These are phyloP conservation scores for Grammothele lineata DNA, from an alignment of 768 basidiomycete species.

Conservation along the genomic window DNA sequence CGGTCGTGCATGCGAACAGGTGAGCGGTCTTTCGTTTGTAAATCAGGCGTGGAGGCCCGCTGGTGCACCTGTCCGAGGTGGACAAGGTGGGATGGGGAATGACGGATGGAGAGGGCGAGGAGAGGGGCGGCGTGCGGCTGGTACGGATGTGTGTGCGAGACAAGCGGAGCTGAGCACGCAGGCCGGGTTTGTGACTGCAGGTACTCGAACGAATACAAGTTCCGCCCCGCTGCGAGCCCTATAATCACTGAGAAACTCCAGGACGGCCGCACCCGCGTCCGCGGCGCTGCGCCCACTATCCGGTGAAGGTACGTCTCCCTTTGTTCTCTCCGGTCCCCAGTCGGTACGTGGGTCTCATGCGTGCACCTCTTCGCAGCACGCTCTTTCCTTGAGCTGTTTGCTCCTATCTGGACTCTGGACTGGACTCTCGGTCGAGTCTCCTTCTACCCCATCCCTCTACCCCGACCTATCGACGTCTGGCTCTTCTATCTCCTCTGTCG, in stretches of 20 bases:
- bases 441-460: too few species aligned
- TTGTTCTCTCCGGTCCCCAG: too few species aligned
- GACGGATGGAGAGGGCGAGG: too few species aligned
- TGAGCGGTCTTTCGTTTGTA: slow-evolving; percentile 37
- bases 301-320: slow-evolving; percentile 15
- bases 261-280: slow-evolving; percentile 62
- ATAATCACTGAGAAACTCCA: slow-evolving; percentile 72
- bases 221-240: slow-evolving; percentile 80
- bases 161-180: not conserved
- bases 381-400: too few species aligned
- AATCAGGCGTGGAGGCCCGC: not conserved
- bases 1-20: slow-evolving; percentile 62
- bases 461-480: too few species aligned
- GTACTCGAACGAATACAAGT: slow-evolving; percentile 81
- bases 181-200: slow-evolving; percentile 33
- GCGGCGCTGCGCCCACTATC: slow-evolving; percentile 55
- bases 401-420: too few species aligned
- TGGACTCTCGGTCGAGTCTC: too few species aligned
- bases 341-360: too few species aligned
- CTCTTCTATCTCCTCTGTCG: too few species aligned
- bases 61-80: too few species aligned
- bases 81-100: not conserved
- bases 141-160: not conserved
- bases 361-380: too few species aligned
- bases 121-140: not conserved